Percentiles rank a stretch among this genome's conserved stretches.
These are phyloP conservation scores for Austroboletus niveus DNA, from an alignment of 1,284 basidiomycete species.

Conservation along the genomic window DNA sequence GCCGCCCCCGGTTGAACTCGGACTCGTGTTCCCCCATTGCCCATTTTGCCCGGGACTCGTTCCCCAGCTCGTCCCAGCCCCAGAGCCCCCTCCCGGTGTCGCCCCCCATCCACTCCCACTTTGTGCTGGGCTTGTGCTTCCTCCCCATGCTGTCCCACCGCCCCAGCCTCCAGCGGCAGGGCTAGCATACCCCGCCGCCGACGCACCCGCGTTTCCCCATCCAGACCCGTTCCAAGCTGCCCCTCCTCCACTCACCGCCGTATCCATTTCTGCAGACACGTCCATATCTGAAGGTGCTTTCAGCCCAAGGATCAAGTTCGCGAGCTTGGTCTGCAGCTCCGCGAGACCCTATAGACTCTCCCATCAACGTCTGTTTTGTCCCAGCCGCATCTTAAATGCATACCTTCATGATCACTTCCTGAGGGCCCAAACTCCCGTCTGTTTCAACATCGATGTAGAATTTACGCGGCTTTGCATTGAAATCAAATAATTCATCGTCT, in stretches of 20 bases:
- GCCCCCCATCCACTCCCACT: slow-evolving; percentile 28
- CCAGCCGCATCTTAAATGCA: slow-evolving; percentile 9
- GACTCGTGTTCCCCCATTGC: slow-evolving; percentile 34
- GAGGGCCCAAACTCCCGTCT: slow-evolving; percentile 84
- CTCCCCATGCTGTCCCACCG: slow-evolving; percentile 26
- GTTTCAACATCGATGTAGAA: slow-evolving; percentile 94
- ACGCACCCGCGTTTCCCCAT: slow-evolving; percentile 22
- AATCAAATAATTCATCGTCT: slow-evolving; percentile 84
- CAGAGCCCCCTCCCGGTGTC: slow-evolving; percentile 27
- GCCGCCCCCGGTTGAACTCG: slow-evolving; percentile 24
- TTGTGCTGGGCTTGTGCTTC: slow-evolving; percentile 31
- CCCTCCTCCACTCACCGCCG: slow-evolving; percentile 33
- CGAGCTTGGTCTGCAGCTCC: slow-evolving; percentile 80
- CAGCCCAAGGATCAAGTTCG: slow-evolving; percentile 73
- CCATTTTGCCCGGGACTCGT: slow-evolving; percentile 38
- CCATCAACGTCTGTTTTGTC: not conserved
- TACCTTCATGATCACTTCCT: slow-evolving; percentile 86
- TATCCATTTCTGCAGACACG: slow-evolving; percentile 35
- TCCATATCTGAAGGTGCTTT: slow-evolving; percentile 64
- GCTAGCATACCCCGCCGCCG: slow-evolving; percentile 35
- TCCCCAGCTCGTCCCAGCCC: slow-evolving; percentile 30
- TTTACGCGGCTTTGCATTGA: slow-evolving; percentile 78
- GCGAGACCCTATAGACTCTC: slow-evolving; percentile 60
- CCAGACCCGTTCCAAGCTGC: slow-evolving; percentile 20
- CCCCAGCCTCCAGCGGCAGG: slow-evolving; percentile 38